These are phyloP conservation scores for Fusarium sp. DNA, from an alignment of 2,329 filamentous ascomycete species.

Conservation along the genomic window DNA sequence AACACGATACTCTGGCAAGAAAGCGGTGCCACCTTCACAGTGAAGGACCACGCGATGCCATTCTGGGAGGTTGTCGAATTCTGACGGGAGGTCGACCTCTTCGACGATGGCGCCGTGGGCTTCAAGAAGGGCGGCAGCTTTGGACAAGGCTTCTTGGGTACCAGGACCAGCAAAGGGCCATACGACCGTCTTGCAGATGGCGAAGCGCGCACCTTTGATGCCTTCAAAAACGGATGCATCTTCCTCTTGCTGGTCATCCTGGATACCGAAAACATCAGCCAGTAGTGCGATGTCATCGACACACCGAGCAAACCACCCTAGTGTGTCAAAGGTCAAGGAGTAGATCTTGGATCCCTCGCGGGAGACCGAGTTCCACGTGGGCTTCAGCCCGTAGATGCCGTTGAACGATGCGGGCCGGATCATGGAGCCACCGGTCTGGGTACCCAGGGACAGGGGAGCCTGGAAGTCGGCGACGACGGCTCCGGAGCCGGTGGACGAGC, in stretches of 20 bases:
- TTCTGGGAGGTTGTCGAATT: slow-evolving; percentile 58
- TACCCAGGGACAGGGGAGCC: slow-evolving; percentile 66
- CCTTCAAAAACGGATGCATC: slow-evolving; percentile 41
- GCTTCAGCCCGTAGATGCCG: slow-evolving; percentile 71
- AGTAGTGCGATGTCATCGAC: slow-evolving; percentile 67
- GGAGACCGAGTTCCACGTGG: slow-evolving; percentile 70
- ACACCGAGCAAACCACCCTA: slow-evolving; percentile 66
- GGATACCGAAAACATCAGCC: slow-evolving; percentile 61
- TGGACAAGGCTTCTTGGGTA: slow-evolving; percentile 54
- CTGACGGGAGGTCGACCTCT: slow-evolving; percentile 61
- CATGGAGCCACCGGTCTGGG: slow-evolving; percentile 71
- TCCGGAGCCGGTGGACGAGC: slow-evolving; percentile 72
- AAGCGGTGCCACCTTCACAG: slow-evolving; percentile 62
- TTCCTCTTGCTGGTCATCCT: slow-evolving; percentile 55
- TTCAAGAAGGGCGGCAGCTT: slow-evolving; percentile 52
- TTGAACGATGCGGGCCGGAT: slow-evolving; percentile 72
- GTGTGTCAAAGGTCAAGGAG: slow-evolving; percentile 66
- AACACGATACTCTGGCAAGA: slow-evolving; percentile 62
- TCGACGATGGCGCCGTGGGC: slow-evolving; percentile 63
- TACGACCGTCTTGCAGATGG: slow-evolving; percentile 61
- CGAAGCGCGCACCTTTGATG: slow-evolving; percentile 62
- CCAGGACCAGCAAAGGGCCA: slow-evolving; percentile 60
- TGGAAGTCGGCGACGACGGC: slow-evolving; percentile 72
- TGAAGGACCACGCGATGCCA: slow-evolving; percentile 63
- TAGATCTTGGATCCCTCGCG: slow-evolving; percentile 69